Percentiles rank a stretch among this genome's conserved stretches.
Evolutionary conservation across 2,329 filamentous ascomycete genomes (phyloP).

Genomic region (Aspergillus transmontanensis): DNA sequence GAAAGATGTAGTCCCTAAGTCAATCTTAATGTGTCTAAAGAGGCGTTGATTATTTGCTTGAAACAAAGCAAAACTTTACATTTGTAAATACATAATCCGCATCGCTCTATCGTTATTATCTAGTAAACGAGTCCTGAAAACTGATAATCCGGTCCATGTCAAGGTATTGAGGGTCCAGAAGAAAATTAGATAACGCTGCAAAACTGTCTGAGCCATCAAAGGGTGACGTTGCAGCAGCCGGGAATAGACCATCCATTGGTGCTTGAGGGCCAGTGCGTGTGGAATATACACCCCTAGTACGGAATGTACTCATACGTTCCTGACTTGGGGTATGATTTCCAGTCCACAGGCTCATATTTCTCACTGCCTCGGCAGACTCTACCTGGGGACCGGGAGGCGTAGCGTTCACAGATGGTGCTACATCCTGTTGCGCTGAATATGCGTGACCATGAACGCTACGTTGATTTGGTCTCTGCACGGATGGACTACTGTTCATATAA

Average conservation of each 20-base stretch:
- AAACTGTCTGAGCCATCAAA: not conserved
- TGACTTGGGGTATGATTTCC: not conserved
- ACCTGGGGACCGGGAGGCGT: not conserved
- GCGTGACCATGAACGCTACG: not conserved
- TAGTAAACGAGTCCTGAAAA: not conserved
- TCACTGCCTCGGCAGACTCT: not conserved
- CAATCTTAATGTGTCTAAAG: fast-evolving
- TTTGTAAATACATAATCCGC: not conserved
- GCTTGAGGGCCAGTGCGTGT: not conserved
- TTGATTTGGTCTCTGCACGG: not conserved
- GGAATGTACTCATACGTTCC: not conserved
- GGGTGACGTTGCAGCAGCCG: not conserved
- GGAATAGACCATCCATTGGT: not conserved
- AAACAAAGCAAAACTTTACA: not conserved
- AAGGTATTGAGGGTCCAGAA: not conserved
- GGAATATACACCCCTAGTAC: not conserved
- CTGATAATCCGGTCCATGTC: not conserved
- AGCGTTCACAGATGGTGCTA: not conserved
- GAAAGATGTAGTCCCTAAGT: not conserved
- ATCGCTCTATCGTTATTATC: not conserved
- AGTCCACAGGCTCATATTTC: not conserved
- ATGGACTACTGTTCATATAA: not conserved
- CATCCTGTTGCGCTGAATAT: not conserved
- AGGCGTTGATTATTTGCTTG: not conserved
- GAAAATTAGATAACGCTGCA: not conserved